These are phyloP conservation scores for Calonectria hongkongensis DNA, from an alignment of 2,329 filamentous ascomycete genomes.

Conservation along the genomic window DNA sequence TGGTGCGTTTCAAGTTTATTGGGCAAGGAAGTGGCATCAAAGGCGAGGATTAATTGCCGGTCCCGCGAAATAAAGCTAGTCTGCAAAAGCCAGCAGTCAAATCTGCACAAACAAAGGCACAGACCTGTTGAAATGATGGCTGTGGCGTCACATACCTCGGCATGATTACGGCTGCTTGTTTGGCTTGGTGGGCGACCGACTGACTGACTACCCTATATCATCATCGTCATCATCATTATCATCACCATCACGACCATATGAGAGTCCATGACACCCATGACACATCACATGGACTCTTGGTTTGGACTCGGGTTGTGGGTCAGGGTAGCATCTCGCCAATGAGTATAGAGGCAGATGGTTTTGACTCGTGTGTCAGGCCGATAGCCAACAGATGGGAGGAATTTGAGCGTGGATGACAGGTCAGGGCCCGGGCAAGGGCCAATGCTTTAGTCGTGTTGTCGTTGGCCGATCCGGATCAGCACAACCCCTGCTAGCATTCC, in stretches of 20 bases:
- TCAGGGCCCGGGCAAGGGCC: conserved; percentile 1
- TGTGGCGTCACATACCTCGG: background rate
- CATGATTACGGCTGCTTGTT: conserved; percentile 4
- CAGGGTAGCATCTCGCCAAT: background rate
- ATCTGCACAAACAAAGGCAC: background rate
- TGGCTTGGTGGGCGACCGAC: background rate
- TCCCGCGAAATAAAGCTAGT: background rate
- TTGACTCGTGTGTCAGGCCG: conserved; percentile 30
- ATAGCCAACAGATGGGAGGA: conserved; percentile 46
- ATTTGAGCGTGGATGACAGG: conserved; percentile 32
- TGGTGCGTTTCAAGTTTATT: conserved; percentile 16
- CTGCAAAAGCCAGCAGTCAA: background rate
- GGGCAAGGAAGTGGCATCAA: background rate
- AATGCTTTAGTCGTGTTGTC: conserved; percentile 33
- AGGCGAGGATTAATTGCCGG: background rate
- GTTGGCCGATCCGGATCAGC: conserved; percentile 54
- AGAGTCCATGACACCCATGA: no score
- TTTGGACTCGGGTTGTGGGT: no score
- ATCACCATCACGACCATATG: no score
- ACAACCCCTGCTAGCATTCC: conserved; percentile 52
- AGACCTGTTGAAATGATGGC: background rate
- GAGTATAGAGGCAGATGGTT: background rate
- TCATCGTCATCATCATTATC: no score
- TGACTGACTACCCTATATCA: conserved; percentile 4
- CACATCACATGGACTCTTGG: no score